These are phyloP conservation scores for Colletotrichum sp. DNA, from an alignment of 2,329 filamentous ascomycete genomes.

Conservation along the genomic window DNA sequence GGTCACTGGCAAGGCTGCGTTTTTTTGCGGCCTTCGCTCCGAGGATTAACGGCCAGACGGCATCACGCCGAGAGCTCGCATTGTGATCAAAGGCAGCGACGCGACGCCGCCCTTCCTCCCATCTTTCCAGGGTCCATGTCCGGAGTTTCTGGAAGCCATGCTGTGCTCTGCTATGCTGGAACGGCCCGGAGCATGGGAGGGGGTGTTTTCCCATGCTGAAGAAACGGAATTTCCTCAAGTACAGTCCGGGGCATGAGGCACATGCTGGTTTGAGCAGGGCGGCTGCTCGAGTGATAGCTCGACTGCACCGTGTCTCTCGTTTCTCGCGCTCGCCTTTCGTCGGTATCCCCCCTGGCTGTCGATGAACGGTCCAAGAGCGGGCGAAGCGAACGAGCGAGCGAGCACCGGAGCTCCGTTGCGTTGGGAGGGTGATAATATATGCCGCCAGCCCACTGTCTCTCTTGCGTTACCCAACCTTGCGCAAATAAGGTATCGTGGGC, in stretches of 20 bases:
- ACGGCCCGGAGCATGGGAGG: conserved; percentile 4
- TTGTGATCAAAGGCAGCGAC: background rate
- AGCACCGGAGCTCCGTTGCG: conserved; percentile 19
- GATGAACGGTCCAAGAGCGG: background rate
- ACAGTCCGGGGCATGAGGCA: conserved; percentile 8
- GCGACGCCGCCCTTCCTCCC: background rate
- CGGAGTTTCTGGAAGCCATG: conserved; percentile 3
- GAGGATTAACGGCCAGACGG: background rate
- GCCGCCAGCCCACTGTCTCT: background rate
- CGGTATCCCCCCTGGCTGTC: background rate
- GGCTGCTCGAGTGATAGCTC: background rate
- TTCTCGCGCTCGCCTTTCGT: background rate
- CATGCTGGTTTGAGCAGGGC: conserved; percentile 9
- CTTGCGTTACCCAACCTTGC: background rate
- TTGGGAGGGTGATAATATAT: conserved; percentile 5
- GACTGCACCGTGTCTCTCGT: background rate
- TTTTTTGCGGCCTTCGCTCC: background rate
- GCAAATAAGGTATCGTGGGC: background rate
- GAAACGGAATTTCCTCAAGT: conserved; percentile 12
- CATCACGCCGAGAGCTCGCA: background rate
- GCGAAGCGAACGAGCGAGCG: conserved; percentile 7
- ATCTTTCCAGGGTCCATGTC: background rate
- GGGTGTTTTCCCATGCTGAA: background rate
- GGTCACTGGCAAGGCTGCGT: background rate
- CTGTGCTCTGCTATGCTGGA: background rate